phyloP scores from a whole-genome alignment of 2,329 filamentous ascomycete species.

The Orbilia ellipsospora region DNA sequence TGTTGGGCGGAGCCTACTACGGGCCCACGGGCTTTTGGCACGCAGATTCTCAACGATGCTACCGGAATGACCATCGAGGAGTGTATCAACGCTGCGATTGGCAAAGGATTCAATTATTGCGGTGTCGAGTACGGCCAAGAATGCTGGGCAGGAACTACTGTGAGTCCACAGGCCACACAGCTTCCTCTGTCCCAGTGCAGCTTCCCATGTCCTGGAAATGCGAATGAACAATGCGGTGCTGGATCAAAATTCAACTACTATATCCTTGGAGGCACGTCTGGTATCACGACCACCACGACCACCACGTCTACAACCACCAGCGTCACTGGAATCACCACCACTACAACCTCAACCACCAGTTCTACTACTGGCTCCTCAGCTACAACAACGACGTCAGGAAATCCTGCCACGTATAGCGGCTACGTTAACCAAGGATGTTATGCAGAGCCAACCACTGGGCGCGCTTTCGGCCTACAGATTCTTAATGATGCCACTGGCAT shows the following conservation, averaged over 20 bases:
- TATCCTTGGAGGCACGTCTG: background rate
- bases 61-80: constrained; percentile 41
- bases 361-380: constrained; percentile 4
- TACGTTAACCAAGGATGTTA: constrained; percentile 26
- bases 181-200: constrained; percentile 47
- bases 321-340: background rate
- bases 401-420: constrained; percentile 15
- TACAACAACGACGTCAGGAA: constrained; percentile 7
- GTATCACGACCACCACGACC: constrained; percentile 47
- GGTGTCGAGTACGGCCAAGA: constrained; percentile 60
- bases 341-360: constrained; percentile 49
- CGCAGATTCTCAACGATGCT: constrained; percentile 18
- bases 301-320: constrained; percentile 55
- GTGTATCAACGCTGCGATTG: constrained; percentile 47
- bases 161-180: constrained; percentile 38
- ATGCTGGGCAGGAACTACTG: constrained; percentile 58
- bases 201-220: constrained; percentile 62
- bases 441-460: background rate
- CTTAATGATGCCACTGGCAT: constrained; percentile 26
- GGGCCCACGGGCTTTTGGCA: background rate
- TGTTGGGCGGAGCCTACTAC: constrained; percentile 20
- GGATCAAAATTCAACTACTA: constrained; percentile 62
- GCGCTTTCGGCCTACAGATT: constrained; percentile 11
- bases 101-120: constrained; percentile 58
- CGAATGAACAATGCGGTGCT: constrained; percentile 63